phyloP scores from a whole-genome alignment of 2,329 filamentous ascomycete genomes.

The Trichoderma koningiopsis region DNA sequence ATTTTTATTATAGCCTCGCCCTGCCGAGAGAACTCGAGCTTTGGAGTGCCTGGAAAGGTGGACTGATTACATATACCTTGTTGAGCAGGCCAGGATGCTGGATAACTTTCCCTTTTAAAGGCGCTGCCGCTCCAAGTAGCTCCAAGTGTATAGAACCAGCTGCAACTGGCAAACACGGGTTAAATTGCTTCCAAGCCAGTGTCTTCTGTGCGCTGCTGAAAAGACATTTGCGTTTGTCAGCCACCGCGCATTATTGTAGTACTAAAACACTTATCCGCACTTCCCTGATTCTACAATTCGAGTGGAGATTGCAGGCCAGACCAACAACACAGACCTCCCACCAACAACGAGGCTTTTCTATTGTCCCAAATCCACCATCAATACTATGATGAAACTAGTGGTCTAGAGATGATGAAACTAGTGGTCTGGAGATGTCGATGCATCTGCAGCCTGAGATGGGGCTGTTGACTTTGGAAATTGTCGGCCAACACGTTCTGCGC shows the following conservation, averaged over 20 bases:
- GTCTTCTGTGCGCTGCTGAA: background rate
- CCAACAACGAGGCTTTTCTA: background rate
- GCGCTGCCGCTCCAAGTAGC: too few species aligned
- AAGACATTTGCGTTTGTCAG: background rate
- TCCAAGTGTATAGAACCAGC: too few species aligned
- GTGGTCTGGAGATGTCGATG: background rate
- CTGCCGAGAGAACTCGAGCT: too few species aligned
- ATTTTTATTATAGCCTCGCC: too few species aligned
- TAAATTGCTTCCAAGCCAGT: too few species aligned
- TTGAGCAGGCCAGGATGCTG: too few species aligned
- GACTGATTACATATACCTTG: too few species aligned
- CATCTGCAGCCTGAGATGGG: background rate
- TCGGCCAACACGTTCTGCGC: background rate
- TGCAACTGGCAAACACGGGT: too few species aligned
- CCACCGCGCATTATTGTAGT: background rate
- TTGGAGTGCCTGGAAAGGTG: too few species aligned
- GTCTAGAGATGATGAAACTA: background rate
- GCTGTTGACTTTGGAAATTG: background rate
- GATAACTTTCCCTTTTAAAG: too few species aligned
- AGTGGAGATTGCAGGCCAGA: background rate
- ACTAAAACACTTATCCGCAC: too few species aligned
- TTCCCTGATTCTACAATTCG: background rate
- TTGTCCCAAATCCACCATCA: constrained; percentile 1
- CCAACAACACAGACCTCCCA: background rate
- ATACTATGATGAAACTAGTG: background rate